Base-by-base conservation (phyloP, 345 rosid species). In the Dimocarpus longan region DNA sequence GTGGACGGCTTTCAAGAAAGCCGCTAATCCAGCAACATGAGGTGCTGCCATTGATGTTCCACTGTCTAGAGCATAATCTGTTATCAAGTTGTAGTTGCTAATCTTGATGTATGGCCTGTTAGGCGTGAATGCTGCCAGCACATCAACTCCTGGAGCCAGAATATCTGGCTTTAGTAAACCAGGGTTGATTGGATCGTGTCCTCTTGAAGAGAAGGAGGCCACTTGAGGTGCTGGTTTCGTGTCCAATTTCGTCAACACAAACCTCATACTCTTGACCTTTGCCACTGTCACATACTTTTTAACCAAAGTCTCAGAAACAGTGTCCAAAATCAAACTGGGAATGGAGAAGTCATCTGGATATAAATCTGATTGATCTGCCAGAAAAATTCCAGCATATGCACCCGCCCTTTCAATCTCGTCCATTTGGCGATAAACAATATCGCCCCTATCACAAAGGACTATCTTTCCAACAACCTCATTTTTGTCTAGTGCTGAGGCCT, bases 161-260 rank as follows among this genome's bases (percentile, higher is more conserved):
- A 87, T 76, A 66, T 87, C 86, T 5, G 88, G 90, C 70, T 81
- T 87, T 11, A 87, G 76, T 67, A 77, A 59, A 44, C 71, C 12
- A 5, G 86, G 89, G 50, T 12, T 86, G 16, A 86, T 78, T 8
- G 82, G 86, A 21, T 88, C 86, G 4, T 84, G 97, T 40, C 94
- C 94, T 80, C 90, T 85, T n/a, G 92, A 91, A 10, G 95, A 91
- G 80, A 88, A 92, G 48, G 10, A 26, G 4, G 93, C 92, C 62
- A 91, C 86, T 19, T 88, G 64, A 18, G 97, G 93, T 39, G 93
- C 89, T 70, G 89, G 85, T 10, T 52, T 74, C 5, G 65, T 28
- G 4, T 84, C 80, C 32, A 79, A 65, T 19, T 73, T 84, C 12
- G 89, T 87, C 42, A 39, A 42, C 54, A 43, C 15, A 42, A 88